Evolutionary conservation across 164 flowering plant genomes (phyloP).

Genomic region (Liriodendron chinense): DNA sequence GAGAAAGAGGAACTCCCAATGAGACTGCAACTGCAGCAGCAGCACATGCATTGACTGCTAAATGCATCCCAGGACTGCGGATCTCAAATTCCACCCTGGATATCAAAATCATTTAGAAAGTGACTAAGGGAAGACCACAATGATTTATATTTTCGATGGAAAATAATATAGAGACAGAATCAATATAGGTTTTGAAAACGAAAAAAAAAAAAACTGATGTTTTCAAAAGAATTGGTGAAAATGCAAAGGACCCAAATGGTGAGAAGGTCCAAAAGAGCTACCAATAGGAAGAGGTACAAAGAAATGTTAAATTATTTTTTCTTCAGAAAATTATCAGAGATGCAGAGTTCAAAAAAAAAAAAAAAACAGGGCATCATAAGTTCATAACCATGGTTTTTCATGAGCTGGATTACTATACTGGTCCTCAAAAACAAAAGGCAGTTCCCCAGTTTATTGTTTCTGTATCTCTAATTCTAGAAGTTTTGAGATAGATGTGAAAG

Average conservation of each 20-base stretch:
- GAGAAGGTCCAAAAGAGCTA: no score
- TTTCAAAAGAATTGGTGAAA: no score
- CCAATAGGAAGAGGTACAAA: no score
- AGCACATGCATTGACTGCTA: conserved; percentile 34
- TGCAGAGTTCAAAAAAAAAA: background rate
- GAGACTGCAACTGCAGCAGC: conserved; percentile 32
- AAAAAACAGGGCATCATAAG: background rate
- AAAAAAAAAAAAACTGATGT: no score
- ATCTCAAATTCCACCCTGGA: conserved; percentile 33
- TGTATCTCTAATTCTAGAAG: background rate
- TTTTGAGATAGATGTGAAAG: background rate
- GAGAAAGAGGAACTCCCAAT: conserved; percentile 29
- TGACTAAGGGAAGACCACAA: background rate
- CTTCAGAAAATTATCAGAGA: no score
- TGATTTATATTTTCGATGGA: background rate
- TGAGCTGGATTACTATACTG: background rate
- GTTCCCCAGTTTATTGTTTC: background rate
- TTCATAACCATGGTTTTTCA: background rate
- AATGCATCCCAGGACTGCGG: conserved; percentile 34
- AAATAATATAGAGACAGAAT: background rate
- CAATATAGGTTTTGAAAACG: no score
- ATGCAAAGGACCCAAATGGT: no score
- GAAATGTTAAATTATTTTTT: no score
- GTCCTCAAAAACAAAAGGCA: background rate
- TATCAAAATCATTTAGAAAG: background rate